Conservation (phyloP, 208 protist species). For the Lotmaria passim region DNA sequence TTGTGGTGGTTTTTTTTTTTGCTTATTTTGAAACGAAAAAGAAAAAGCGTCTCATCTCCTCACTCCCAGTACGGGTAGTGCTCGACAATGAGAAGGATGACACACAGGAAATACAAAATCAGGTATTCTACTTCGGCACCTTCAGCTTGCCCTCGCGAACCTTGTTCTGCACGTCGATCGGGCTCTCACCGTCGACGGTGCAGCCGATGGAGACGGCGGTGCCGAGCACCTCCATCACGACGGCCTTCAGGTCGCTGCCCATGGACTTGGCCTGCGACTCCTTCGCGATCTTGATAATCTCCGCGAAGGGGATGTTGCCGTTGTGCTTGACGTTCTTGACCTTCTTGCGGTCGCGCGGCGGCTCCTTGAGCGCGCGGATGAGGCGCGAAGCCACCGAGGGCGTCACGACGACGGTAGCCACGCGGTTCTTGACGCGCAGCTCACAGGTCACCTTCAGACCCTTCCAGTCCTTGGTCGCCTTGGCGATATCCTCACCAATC, state of each 20-base stretch:
- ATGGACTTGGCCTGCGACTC: constrained; percentile 95
- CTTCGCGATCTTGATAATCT: constrained; percentile 98
- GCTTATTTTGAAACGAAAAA: not conserved
- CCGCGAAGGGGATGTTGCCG: constrained; percentile 98
- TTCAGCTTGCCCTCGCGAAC: constrained; percentile 88
- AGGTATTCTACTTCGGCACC: constrained; percentile 6
- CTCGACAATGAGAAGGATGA: not conserved
- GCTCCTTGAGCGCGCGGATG: constrained; percentile 99
- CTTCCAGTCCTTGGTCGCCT: constrained; percentile 99
- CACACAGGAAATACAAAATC: not conserved
- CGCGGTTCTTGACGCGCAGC: constrained; percentile 98
- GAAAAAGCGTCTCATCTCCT: not conserved
- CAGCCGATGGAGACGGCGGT: constrained; percentile 98
- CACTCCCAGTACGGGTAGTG: not conserved
- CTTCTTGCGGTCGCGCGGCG: constrained; percentile 99
- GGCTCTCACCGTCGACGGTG: constrained; percentile 96
- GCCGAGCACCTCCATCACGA: constrained; percentile 99
- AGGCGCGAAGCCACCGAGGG: constrained; percentile 97
- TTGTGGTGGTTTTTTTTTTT: not conserved
- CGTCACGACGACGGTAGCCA: constrained; percentile 96
- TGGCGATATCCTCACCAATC: constrained; percentile 99
- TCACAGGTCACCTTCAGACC: constrained; percentile 98
- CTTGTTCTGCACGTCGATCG: constrained; percentile 93
- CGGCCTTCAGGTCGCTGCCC: constrained; percentile 94
- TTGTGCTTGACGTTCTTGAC: constrained; percentile 99